Base-by-base conservation (phyloP, 305 asterid species). In the Fraxinus nigra region DNA sequence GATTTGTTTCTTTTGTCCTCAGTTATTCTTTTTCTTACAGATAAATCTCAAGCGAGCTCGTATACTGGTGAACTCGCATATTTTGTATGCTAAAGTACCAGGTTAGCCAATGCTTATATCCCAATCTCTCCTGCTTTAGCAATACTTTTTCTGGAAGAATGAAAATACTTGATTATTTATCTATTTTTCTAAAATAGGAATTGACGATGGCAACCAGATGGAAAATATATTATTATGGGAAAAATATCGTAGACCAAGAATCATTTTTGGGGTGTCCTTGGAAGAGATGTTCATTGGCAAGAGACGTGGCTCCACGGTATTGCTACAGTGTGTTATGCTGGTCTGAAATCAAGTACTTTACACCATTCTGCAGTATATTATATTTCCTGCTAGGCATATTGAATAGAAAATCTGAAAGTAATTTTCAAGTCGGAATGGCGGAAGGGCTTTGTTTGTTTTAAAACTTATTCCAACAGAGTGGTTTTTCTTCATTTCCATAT, bases 41-140 rank as follows among this genome's bases (percentile, higher is more conserved):
- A 92, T 95, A 90, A 95, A 95, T 86, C 93, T 94, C 82, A 95
- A 95, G 88, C 98, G 99, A 82, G 98, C 98, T 78, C 92, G 99
- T 78, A 86, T 95, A 89, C 85, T 95, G 78, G 98, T 91, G 84
- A 90, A 90, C 85, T 92, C 97, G 3, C 94, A 94, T 85, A 83
- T 95, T 79, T 78, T 84, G 82, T 83, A 77, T 86, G 76, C 84
- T 79, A 82, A 84, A 75, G 89, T 93, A 84, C 97, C 90, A 82
- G 98, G 98, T 91, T 87, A 84, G 81, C 20, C 26, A 37, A 61
- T 59, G 56, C 59, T 84, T 69, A 37, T 63, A 37, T 61, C 1
- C 82, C 43, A 6, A 37, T 61, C 4, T 83, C 35, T 4, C 38
- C 59, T 48, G 75, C 70, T 80, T 77, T 56, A 35, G 33, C 67